Base-by-base conservation (phyloP, 2,329 filamentous ascomycete genomes). In the Penicillium sp. region DNA sequence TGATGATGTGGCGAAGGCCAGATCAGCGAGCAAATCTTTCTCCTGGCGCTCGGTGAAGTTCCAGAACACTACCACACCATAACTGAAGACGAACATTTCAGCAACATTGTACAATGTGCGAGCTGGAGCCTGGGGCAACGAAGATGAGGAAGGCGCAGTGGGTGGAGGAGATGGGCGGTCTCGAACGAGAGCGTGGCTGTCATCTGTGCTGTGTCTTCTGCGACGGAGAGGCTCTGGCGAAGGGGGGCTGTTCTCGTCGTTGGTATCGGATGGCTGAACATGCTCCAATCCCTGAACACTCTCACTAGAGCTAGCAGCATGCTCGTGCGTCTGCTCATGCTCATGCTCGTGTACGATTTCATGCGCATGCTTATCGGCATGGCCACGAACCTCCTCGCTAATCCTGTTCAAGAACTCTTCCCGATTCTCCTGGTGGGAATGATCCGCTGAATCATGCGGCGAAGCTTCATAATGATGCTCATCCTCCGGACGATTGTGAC, bases 41-140 rank as follows among this genome's bases (percentile, higher is more conserved):
- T 99, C 94, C 71, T 99, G 94, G 61, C 88, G 85, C 72, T 96
- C 92, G 10, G 91, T 93, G 66, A 99, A 97, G 72, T 99, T 99
- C 94, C 94, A 99, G 71, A 99, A 96, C 5, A 99, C 94, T 0
- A 94, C 93, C 0, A 99, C 93, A 18, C 94, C 94, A 69, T 99
- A 99, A 14, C 90, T 93, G 73, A 95, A 97, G 65, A 99, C 88
- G 70, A 96, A 97, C 85, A 97, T 91, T 75, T 99, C 94, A 40
- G 91, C 93, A 69, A 96, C 70, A 39, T 71, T 68, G 55, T 72
- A 71, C 91, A 52, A 87, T 83, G 67, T 93, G 87, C 34, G 87
- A 85, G 68, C 91, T 86, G 5, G 89, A 83, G 54, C 58, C 50
- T 58, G 58, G 3, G 55, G 54, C 21, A 21, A 43, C 13, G 56